Evolutionary conservation across 2,329 filamentous ascomycete species (phyloP).

Genomic region (Lecanicillium sp.): DNA sequence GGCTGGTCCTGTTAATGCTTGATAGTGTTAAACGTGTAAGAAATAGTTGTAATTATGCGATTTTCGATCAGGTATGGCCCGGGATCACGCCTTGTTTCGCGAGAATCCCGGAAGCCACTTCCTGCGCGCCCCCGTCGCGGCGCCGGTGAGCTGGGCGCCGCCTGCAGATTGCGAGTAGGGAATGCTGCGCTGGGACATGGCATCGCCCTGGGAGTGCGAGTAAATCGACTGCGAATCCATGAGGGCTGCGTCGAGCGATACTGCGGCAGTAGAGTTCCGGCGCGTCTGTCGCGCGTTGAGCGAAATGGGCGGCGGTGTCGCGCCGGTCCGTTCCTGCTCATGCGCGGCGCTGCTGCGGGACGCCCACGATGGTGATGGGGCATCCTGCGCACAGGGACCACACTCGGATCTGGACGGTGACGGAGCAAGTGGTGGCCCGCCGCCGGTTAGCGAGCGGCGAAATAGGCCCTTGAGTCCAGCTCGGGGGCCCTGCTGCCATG

Average conservation of each 20-base stretch:
- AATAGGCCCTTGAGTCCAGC: conserved; percentile 46
- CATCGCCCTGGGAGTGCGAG: not conserved
- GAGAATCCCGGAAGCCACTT: conserved; percentile 32
- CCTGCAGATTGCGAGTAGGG: conserved; percentile 11
- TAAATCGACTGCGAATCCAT: not conserved
- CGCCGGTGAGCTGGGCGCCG: conserved; percentile 9
- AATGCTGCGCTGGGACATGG: conserved; percentile 2
- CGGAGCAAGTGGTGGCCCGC: conserved; percentile 16
- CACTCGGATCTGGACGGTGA: conserved; percentile 4
- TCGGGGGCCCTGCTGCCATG: conserved; percentile 37
- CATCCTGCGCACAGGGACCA: not conserved
- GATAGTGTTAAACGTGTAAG: no score
- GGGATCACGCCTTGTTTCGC: conserved; percentile 7
- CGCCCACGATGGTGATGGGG: conserved; percentile 23
- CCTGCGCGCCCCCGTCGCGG: conserved; percentile 24
- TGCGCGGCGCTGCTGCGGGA: conserved; percentile 25
- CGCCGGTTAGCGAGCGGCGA: conserved; percentile 40
- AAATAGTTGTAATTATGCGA: no score
- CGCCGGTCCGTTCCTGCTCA: conserved; percentile 41
- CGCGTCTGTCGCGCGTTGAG: conserved; percentile 34
- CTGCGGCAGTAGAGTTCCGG: conserved; percentile 18
- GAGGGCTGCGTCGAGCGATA: not conserved
- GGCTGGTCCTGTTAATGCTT: no score
- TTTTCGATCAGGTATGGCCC: not conserved
- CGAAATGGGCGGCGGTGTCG: conserved; percentile 52